Evolutionary conservation across 2,329 filamentous ascomycete genomes (phyloP).

Genomic region (Xylaria sp.): DNA sequence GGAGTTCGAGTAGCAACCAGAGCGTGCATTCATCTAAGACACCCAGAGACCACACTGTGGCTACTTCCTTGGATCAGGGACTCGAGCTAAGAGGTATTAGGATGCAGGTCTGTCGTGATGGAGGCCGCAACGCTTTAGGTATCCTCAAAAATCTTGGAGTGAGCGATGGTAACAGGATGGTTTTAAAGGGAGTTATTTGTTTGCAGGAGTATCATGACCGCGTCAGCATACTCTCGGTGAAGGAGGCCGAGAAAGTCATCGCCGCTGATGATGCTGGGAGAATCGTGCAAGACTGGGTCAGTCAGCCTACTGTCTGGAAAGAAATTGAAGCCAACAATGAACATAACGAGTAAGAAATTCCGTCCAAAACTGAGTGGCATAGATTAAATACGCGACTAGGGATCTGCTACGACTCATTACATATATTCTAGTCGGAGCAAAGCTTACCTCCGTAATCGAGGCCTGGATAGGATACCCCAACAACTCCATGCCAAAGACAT

Average conservation of each 20-base stretch:
- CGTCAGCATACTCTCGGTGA: background rate
- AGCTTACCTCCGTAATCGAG: background rate
- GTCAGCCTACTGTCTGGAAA: background rate
- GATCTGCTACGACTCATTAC: background rate
- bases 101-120: background rate
- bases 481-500: background rate
- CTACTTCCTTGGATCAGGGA: background rate
- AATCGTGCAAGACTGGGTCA: background rate
- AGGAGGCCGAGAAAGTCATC: background rate
- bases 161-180: background rate
- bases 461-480: background rate
- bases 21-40: background rate
- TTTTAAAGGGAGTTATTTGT: background rate
- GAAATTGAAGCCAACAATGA: background rate
- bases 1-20: background rate
- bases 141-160: background rate
- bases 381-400: background rate
- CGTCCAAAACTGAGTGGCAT: background rate
- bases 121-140: background rate
- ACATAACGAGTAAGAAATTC: background rate
- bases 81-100: background rate
- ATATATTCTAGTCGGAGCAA: background rate
- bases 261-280: background rate
- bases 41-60: background rate
- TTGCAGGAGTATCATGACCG: background rate